Conservation (phyloP, 139 green algal species). For the Microglena sp. region DNA sequence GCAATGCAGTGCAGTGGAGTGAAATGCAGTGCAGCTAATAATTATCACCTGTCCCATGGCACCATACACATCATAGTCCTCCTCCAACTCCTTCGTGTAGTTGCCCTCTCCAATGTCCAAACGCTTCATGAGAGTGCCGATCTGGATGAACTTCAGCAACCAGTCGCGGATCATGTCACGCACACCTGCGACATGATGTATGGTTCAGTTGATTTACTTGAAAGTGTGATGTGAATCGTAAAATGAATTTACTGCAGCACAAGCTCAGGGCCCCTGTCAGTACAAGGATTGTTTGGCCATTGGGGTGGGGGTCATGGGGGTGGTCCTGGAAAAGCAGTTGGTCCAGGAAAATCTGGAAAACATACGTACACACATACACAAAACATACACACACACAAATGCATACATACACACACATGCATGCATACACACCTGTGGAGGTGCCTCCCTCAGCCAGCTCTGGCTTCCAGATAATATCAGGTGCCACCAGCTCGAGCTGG, state of each 20-base stretch:
- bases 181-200: slow-evolving; percentile 28
- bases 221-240: no score
- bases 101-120: slow-evolving; percentile 78
- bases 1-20: no score
- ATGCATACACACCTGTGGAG: slow-evolving; percentile 2
- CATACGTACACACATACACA: background rate
- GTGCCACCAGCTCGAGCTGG: slow-evolving; percentile 64
- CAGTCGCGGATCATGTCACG: slow-evolving; percentile 67
- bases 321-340: no score
- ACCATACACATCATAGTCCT: slow-evolving; percentile 68
- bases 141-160: slow-evolving; percentile 65
- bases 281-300: no score
- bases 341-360: background rate
- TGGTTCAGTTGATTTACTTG: background rate
- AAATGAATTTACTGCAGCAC: no score
- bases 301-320: no score
- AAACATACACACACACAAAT: background rate
- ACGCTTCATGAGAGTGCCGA: slow-evolving; percentile 65
- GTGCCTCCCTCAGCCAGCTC: slow-evolving; percentile 47
- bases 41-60: slow-evolving; percentile 44
- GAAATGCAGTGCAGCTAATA: no score
- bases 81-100: slow-evolving; percentile 82
- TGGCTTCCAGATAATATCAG: slow-evolving; percentile 72
- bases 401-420: background rate
- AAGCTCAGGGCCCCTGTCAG: no score